Evolutionary conservation across 176 grass and related monocot genomes (phyloP), one percentile per base, ranked within the genome.

Genomic region (Paspalum notatum): DNA sequence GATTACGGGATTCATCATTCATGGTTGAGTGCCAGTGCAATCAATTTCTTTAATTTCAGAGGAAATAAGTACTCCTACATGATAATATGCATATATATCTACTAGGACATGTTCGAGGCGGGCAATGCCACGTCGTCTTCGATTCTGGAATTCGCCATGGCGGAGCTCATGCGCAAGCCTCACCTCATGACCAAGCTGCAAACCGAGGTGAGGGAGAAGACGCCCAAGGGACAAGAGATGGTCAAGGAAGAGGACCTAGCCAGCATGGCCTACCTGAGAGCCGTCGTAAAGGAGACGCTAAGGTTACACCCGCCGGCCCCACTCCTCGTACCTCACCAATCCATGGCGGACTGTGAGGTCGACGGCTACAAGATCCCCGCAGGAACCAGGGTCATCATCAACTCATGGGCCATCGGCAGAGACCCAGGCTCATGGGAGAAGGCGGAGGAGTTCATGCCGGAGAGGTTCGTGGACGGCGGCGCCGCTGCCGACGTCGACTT

Each of bases 111-210:
- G 41, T 69, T 69, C 12, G 66, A 69, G 43, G 66, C 42, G 0
- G 66, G 66, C n/a, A 69, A 42, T 0, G 42, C 42, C 42, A 69
- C n/a, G 25, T 69, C 42, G 15, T 25, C n/a, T 69, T 47, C 20
- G 0, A 6, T 69, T 7, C 44, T 69, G 6, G 66, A 69, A 9
- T 13, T 22, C 0, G 43, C 66, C n/a, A 69, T 69, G 66, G 42
- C 44, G 1, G 11, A 69, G 12, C 66, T 69, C 6, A 25, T 69
- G 66, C 12, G 66, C 66, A 69, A 22, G 12, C 66, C 66, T 46
- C 66, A 25, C 4, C n/a, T 69, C 42, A 79, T 69, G 66, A 6
- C 43, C 41, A 69, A 69, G 66, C 43, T 69, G 44, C 66, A 69
- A 25, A 42, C n/a, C 13, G 42, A 69, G 43, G 66, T 69, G 12